A percentile compares a stretch with the other conserved stretches of the same genome.
These are phyloP conservation scores for Trichoderma sp. DNA, from an alignment of 2,329 filamentous ascomycete species.

Conservation along the genomic window DNA sequence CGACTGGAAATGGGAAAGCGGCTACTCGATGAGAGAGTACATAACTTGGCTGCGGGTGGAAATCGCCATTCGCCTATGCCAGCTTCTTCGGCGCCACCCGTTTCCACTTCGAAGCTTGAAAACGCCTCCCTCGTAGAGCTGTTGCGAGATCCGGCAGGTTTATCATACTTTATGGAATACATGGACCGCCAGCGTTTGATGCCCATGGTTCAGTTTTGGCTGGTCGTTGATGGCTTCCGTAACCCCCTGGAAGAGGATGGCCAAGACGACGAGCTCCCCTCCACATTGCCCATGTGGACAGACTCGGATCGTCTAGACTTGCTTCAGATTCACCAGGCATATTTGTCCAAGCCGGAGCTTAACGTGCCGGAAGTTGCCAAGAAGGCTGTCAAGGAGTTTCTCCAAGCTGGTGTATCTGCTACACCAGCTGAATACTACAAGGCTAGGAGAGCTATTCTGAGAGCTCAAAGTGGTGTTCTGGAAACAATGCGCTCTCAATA, in stretches of 20 bases:
- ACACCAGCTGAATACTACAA: constrained; percentile 77
- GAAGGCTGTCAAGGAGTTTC: constrained; percentile 69
- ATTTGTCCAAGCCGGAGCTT: constrained; percentile 78
- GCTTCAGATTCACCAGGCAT: constrained; percentile 86
- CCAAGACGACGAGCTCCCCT: constrained; percentile 53
- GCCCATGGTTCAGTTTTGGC: constrained; percentile 94
- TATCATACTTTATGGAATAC: constrained; percentile 99
- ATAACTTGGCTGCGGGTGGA: constrained; percentile 70
- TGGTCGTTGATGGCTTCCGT: constrained; percentile 93
- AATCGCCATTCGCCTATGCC: constrained; percentile 40
- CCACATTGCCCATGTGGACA: constrained; percentile 67
- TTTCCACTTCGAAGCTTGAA: constrained; percentile 58
- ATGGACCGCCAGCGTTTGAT: constrained; percentile 91
- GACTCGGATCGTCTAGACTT: constrained; percentile 84
- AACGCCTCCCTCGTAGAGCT: constrained; percentile 78
- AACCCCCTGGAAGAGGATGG: constrained; percentile 85
- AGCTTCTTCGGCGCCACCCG: constrained; percentile 26
- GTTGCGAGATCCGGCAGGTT: constrained; percentile 81
- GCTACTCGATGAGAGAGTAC: constrained; percentile 84
- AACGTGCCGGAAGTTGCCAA: constrained; percentile 70
- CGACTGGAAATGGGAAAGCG: constrained; percentile 89
- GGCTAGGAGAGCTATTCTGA: constrained; percentile 77
- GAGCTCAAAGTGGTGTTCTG: constrained; percentile 76
- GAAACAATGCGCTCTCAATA: constrained; percentile 80
- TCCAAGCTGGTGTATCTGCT: constrained; percentile 73